These are phyloP conservation scores for Coleophoma cylindrospora DNA, from an alignment of 2,329 filamentous ascomycete species.

Conservation along the genomic window DNA sequence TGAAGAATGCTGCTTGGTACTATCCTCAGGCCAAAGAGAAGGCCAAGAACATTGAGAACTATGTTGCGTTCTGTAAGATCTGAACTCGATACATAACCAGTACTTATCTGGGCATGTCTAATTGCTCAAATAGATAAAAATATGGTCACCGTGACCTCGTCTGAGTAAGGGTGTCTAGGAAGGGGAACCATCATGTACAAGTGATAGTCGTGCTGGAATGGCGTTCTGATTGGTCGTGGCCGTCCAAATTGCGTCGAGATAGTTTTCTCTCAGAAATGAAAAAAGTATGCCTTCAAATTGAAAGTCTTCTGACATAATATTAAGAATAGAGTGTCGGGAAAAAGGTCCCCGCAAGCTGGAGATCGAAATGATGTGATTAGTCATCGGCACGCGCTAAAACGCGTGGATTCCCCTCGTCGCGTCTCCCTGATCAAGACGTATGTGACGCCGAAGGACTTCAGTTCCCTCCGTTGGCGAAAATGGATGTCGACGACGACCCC, in stretches of 20 bases:
- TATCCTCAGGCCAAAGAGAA: conserved; percentile 35
- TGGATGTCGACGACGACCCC: conserved; percentile 6
- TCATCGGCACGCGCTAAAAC: background rate
- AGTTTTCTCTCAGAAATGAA: background rate
- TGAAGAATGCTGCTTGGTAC: conserved; percentile 41
- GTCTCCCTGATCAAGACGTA: background rate
- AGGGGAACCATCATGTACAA: background rate
- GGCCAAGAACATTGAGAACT: conserved; percentile 35
- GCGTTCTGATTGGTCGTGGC: too few species aligned
- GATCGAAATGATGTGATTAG: background rate
- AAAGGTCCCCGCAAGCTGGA: background rate
- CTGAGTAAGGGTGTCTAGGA: background rate
- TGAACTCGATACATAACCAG: too few species aligned
- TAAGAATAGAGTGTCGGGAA: background rate
- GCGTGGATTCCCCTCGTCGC: background rate
- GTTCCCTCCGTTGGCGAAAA: background rate
- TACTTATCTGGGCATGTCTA: background rate
- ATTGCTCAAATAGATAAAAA: conserved; percentile 14
- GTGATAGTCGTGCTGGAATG: too few species aligned
- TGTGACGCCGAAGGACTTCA: too few species aligned
- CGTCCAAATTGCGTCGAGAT: background rate
- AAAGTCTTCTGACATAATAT: too few species aligned
- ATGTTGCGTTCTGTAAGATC: conserved; percentile 41
- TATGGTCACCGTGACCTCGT: conserved; percentile 8
- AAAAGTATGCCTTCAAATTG: too few species aligned